These are phyloP conservation scores for Closterium sp. DNA, from an alignment of 139 green algal genomes.

Conservation along the genomic window DNA sequence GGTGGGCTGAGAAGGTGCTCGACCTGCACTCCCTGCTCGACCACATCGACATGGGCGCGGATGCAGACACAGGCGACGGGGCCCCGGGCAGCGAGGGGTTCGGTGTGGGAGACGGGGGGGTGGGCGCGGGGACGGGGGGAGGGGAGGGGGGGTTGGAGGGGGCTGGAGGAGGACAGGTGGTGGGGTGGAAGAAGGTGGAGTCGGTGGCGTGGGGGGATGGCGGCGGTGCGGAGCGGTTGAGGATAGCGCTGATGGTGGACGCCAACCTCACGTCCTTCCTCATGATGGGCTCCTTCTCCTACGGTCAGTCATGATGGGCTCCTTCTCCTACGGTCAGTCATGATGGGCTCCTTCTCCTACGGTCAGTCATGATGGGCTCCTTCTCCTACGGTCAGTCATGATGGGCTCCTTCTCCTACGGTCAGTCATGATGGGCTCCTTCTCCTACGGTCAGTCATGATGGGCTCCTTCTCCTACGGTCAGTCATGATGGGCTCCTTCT, in stretches of 20 bases:
- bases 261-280: constrained; percentile 83
- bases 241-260: constrained; percentile 84
- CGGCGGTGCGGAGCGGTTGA: constrained; percentile 26
- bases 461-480: no score
- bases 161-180: neutral
- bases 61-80: neutral
- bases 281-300: constrained; percentile 89
- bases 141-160: neutral
- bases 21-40: constrained; percentile 12
- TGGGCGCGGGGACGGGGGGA: neutral
- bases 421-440: no score
- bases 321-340: no score
- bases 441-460: no score
- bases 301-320: constrained; percentile 53
- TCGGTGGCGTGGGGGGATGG: neutral
- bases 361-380: no score
- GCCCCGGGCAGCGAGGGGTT: no score
- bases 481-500: no score
- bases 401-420: no score
- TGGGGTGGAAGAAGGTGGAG: constrained; percentile 12
- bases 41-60: neutral
- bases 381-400: no score
- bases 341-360: no score
- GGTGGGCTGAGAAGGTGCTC: constrained; percentile 67
- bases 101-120: constrained; percentile 22